phyloP scores from a whole-genome alignment of 2,329 filamentous ascomycete species.

The Aspergillus fumigatiaffinis region DNA sequence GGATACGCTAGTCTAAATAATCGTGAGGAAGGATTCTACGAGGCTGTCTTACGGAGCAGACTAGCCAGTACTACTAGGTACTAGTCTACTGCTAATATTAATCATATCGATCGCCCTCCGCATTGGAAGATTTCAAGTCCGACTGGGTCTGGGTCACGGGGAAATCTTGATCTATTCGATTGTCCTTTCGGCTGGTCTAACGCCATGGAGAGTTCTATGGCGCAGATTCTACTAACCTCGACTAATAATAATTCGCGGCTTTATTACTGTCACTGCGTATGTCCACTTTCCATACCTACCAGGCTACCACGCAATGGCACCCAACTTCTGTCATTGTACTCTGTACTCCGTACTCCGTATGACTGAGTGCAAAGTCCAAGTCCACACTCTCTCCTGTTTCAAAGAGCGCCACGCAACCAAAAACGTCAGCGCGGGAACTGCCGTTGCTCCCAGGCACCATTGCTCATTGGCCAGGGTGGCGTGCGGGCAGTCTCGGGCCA shows the following conservation, averaged over 20 bases:
- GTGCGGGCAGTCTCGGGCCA: neutral
- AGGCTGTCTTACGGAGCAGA: neutral
- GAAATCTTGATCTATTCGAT: neutral
- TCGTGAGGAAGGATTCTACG: neutral
- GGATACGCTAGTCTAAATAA: constrained; percentile 1
- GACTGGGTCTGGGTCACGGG: neutral
- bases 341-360: neutral
- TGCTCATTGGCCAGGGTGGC: neutral
- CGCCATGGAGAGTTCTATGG: neutral
- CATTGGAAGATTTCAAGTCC: no score
- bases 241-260: neutral
- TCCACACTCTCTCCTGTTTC: neutral
- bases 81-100: neutral
- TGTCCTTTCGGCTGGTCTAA: neutral
- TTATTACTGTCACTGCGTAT: no score
- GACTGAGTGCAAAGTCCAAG: neutral
- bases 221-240: neutral
- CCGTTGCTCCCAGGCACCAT: neutral
- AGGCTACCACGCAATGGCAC: no score
- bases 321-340: no score
- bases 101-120: neutral
- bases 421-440: neutral
- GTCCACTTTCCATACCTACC: no score
- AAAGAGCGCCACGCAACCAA: neutral
- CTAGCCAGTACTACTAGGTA: neutral